Conservation (phyloP, 805 yeast genomes). For the Yamadazyma akitaensis region DNA sequence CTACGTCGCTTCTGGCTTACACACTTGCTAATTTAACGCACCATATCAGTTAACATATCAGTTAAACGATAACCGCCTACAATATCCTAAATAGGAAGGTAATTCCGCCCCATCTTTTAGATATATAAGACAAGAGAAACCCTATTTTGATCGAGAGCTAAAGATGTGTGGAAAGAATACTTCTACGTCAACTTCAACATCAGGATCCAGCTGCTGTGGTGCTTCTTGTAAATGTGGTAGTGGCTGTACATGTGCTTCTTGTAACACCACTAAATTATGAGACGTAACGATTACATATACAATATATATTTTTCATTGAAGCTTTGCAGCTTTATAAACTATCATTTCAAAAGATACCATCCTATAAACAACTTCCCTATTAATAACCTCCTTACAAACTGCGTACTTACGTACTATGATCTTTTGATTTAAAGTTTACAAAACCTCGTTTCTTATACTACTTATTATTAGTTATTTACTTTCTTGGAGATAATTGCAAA, state of each 20-base stretch:
- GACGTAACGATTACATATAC: background rate
- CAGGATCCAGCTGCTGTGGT: conserved; percentile 29
- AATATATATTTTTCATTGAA: no score
- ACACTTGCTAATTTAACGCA: no score
- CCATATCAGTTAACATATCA: no score
- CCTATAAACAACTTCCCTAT: no score
- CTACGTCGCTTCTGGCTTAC: no score
- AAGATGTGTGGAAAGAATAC: conserved; percentile 21
- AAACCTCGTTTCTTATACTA: no score
- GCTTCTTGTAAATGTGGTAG: conserved; percentile 42
- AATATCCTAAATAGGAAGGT: conserved; percentile 11
- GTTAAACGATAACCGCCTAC: conserved; percentile 2
- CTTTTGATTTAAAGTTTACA: no score
- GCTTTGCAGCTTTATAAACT: no score
- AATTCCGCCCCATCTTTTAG: conserved; percentile 3
- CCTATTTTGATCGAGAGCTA: background rate
- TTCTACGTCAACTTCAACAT: conserved; percentile 2
- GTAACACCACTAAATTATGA: conserved; percentile 42
- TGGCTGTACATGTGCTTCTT: conserved; percentile 36
- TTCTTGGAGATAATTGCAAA: conserved; percentile 47
- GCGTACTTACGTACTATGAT: no score
- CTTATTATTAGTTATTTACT: conserved; percentile 19
- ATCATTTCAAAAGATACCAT: no score
- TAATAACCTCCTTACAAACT: no score
- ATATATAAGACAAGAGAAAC: conserved; percentile 7